Percentiles rank a stretch among this genome's conserved stretches.
Evolutionary conservation across 2,329 filamentous ascomycete genomes (phyloP).

Genomic region (Fusarium compactum): DNA sequence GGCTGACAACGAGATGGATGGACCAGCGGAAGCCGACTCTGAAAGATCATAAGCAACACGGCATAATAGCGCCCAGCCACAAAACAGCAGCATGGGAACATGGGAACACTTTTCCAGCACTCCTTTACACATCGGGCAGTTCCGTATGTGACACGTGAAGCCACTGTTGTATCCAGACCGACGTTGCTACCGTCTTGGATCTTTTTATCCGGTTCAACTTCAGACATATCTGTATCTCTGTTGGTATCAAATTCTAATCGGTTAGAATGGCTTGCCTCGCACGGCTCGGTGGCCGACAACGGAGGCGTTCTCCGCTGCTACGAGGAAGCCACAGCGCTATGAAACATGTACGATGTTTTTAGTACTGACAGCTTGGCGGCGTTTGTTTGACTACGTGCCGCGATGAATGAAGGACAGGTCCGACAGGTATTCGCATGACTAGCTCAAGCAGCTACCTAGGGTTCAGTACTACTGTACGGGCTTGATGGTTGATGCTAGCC

Average conservation of each 20-base stretch:
- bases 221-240: conserved; percentile 22
- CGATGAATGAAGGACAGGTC: neutral
- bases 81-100: conserved; percentile 15
- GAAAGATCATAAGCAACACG: conserved; percentile 10
- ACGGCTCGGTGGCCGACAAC: conserved; percentile 28
- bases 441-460: neutral
- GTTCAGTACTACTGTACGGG: neutral
- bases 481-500: conserved; percentile 16
- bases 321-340: conserved; percentile 16
- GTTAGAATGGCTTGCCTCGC: conserved; percentile 12
- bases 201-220: conserved; percentile 17
- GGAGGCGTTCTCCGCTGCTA: conserved; percentile 27
- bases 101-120: conserved; percentile 22
- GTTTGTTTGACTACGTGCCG: neutral
- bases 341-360: neutral
- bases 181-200: neutral
- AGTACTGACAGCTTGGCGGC: conserved; percentile 16
- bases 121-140: conserved; percentile 29
- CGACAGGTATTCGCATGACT: conserved; percentile 15
- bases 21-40: conserved; percentile 5
- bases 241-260: conserved; percentile 26
- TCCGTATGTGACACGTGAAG: conserved; percentile 33
- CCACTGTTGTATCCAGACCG: neutral
- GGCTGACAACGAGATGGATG: conserved; percentile 4
- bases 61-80: conserved; percentile 20